Conservation (phyloP, 1,284 basidiomycete genomes). For the Leccinum subrobustum region DNA sequence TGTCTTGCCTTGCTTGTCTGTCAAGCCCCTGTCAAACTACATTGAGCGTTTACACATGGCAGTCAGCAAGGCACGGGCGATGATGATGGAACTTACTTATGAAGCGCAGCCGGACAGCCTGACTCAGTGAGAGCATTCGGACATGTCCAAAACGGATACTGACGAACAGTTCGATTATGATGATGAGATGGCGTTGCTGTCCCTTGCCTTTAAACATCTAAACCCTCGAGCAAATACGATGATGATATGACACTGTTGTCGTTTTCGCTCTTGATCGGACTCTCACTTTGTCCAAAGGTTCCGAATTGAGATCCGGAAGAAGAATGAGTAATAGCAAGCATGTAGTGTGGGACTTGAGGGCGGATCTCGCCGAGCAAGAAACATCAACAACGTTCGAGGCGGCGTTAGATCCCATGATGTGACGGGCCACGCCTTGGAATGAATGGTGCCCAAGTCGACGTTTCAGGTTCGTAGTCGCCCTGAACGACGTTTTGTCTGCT, state of each 20-base stretch:
- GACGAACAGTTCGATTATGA: slow-evolving; percentile 22
- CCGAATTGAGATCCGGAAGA: slow-evolving; percentile 30
- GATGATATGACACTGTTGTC: background rate
- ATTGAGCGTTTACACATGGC: slow-evolving; percentile 12
- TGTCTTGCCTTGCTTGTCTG: slow-evolving; percentile 3
- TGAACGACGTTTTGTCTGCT: slow-evolving; percentile 4
- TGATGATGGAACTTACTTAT: background rate
- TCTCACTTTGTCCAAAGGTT: slow-evolving; percentile 19
- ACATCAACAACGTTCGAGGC: slow-evolving; percentile 13
- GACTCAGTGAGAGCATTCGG: background rate
- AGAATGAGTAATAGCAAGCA: background rate
- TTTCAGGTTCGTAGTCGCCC: slow-evolving; percentile 13
- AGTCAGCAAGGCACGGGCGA: slow-evolving; percentile 22
- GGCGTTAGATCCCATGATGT: slow-evolving; percentile 18
- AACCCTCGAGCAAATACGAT: slow-evolving; percentile 8
- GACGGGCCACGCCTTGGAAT: background rate
- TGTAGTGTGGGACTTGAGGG: slow-evolving; percentile 22
- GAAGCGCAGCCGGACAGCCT: slow-evolving; percentile 1
- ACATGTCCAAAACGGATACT: slow-evolving; percentile 6
- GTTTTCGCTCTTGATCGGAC: slow-evolving; percentile 19
- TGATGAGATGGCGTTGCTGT: slow-evolving; percentile 20
- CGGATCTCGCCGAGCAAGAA: slow-evolving; percentile 27
- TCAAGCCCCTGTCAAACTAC: slow-evolving; percentile 16
- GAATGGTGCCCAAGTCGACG: slow-evolving; percentile 7
- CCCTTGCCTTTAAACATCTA: background rate